Base-by-base conservation (phyloP, 345 rosid genomes). In the Boechera divaricarpa region DNA sequence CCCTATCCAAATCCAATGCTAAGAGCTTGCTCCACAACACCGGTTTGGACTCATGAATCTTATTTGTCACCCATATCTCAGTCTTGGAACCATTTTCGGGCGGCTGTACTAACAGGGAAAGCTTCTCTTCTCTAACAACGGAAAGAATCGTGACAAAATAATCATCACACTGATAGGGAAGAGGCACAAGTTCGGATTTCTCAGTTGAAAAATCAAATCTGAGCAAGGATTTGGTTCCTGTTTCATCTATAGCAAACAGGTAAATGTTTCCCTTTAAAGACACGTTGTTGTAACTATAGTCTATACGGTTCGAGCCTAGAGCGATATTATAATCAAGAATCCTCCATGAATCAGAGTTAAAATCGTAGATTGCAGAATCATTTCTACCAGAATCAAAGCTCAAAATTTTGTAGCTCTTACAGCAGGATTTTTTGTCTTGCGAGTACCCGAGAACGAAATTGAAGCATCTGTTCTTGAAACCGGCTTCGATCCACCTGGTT, bases 311-410 rank as follows among this genome's bases (percentile, higher is more conserved):
- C 36, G 8, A 55, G 9, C 1, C 6, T 58, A 0, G 28, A 35
- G 44, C 11, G 13, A 16, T 31, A 56, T 31, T 24, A 63, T 63
- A 3, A 28, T 42, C 38, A 63, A 63, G 5, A 42, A 26, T 7
- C 21, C 35, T 63, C 52, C 67, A 42, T 6, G 35, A 26, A 63
- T 42, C 52, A 63, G 51, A 63, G 7, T 13, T 6, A 13, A 42
- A 63, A 7, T 63, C 67, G 52, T 63, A 62, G 10, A 62, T 21
- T 13, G 4, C 4, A 1, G 16, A 10, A 38, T 3, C n/a, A 1
- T 26, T 0, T 7, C 2, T 24, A 21, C 1, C 4, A 61, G 0
- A 0, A 5, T 5, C 0, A 10, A 2, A 36, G 6, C 51, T 12
- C 51, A 62, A 26, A 2, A 62, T 1, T 24, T 24, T 62, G 67